Evolutionary conservation across 352 stramenopile genomes (phyloP).

Genomic region (Phytophthora fragariae): DNA sequence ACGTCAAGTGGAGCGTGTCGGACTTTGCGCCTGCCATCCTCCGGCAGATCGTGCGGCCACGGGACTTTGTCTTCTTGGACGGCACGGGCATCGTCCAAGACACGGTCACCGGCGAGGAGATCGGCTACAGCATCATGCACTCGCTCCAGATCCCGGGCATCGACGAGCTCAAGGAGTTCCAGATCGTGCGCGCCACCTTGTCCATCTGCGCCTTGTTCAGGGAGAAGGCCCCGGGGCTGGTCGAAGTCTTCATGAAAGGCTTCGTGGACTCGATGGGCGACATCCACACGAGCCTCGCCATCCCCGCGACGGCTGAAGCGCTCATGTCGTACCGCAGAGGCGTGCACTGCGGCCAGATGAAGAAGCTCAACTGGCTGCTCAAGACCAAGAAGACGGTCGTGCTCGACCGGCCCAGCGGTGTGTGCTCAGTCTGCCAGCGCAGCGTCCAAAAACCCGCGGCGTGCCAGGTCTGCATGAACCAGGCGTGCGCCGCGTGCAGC

Average conservation of each 20-base stretch:
- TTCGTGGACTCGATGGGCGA: slow-evolving; percentile 49
- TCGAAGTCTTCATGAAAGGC: slow-evolving; percentile 52
- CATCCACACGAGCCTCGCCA: slow-evolving; percentile 41
- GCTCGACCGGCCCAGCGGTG: slow-evolving; percentile 25
- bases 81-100: slow-evolving; percentile 48
- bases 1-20: slow-evolving; percentile 70
- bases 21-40: slow-evolving; percentile 36
- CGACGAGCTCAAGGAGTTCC: slow-evolving; percentile 43
- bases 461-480: slow-evolving; percentile 50
- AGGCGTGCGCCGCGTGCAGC: slow-evolving; percentile 37
- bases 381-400: slow-evolving; percentile 46
- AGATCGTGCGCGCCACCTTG: slow-evolving; percentile 50
- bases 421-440: slow-evolving; percentile 32
- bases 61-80: slow-evolving; percentile 72
- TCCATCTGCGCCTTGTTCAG: slow-evolving; percentile 46
- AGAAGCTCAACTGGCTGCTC: slow-evolving; percentile 53
- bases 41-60: slow-evolving; percentile 44
- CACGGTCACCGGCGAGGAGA: slow-evolving; percentile 37
- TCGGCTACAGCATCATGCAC: slow-evolving; percentile 66
- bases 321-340: slow-evolving; percentile 49
- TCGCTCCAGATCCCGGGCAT: slow-evolving; percentile 51
- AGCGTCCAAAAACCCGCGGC: slow-evolving; percentile 22
- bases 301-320: slow-evolving; percentile 40
- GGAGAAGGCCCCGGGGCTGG: slow-evolving; percentile 29
- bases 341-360: slow-evolving; percentile 51